Evolutionary conservation across 2,329 filamentous ascomycete genomes (phyloP), one percentile per base, ranked within the genome.

Genomic region (Cladophialophora immunda): DNA sequence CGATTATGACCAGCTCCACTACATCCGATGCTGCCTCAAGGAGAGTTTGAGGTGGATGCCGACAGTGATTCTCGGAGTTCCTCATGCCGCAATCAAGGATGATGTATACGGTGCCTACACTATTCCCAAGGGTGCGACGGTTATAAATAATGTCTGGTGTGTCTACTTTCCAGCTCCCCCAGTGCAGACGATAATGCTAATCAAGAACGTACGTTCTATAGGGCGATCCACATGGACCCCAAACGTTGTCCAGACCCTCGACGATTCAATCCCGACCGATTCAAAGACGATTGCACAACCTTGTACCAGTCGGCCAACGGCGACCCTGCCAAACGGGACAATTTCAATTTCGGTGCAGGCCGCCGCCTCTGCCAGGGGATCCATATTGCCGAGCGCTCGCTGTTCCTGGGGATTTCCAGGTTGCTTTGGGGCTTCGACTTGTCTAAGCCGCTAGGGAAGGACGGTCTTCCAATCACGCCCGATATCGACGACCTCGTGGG

Each of bases 21-120:
- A 88, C 70, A 74, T 87, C 38, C 79, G 81, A n/a, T 82, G 82
- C 1, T 78, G 86, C 13, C 79, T 87, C 22, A 87, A 87, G 67
- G 87, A 89, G 68, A 80, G 83, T 1, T 75, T 87, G 13, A 80
- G 86, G 2, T 87, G 86, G 84, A 79, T 85, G 4, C 84, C 85
- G 0, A 68, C 66, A 4, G 64, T 68, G 17, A 68, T 74, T 9
- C 52, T 67, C 19, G 71, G 66, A 29, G 62, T 72, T 3, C 72
- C 70, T 2, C 73, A 75, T 57, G 53, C 66, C 1, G 65, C 58
- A 17, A 71, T 62, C 3, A 64, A 69, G 27, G 70, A 71, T 25
- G 73, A 73, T 62, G 38, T 27, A 8, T 73, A 72, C 52, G 66
- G 56, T 29, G 71, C 67, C 1, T 73, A 72, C 50, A 60, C 19